A percentile compares a stretch with the other conserved stretches of the same genome.
These are phyloP conservation scores for Pseudocercospora eumusae DNA, from an alignment of 2,329 filamentous ascomycete species.

Conservation along the genomic window DNA sequence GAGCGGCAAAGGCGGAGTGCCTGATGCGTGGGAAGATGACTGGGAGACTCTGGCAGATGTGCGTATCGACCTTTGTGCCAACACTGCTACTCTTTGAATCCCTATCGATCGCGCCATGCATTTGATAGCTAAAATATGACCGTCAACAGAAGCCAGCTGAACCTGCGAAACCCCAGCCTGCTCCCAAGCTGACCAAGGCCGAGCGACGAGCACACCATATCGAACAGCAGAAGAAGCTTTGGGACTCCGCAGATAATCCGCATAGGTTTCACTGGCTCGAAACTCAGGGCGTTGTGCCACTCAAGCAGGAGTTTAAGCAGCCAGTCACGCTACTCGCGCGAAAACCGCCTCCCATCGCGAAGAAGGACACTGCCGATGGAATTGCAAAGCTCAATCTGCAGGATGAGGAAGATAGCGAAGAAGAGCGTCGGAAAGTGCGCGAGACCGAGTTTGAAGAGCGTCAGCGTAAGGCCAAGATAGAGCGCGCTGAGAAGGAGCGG, in stretches of 20 bases:
- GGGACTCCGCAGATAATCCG: conserved; percentile 84
- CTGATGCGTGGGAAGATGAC: conserved; percentile 88
- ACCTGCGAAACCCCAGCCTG: conserved; percentile 41
- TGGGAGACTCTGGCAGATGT: conserved; percentile 82
- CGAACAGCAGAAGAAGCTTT: conserved; percentile 80
- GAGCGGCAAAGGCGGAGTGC: conserved; percentile 54
- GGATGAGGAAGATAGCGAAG: conserved; percentile 65
- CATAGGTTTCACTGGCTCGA: conserved; percentile 76
- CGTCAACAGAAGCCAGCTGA: conserved; percentile 30
- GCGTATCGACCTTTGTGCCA: conserved; percentile 27
- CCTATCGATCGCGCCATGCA: background rate
- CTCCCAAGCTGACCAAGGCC: conserved; percentile 65
- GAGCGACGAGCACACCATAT: conserved; percentile 78
- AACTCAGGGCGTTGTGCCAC: conserved; percentile 61
- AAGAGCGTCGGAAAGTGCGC: conserved; percentile 60
- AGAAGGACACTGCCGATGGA: conserved; percentile 55
- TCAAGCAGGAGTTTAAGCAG: conserved; percentile 72
- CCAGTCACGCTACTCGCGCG: conserved; percentile 82
- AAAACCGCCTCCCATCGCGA: conserved; percentile 66
- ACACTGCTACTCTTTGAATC: background rate
- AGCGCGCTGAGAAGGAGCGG: conserved; percentile 85
- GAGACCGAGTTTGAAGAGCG: conserved; percentile 74
- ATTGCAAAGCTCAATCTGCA: conserved; percentile 50
- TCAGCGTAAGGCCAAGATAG: conserved; percentile 72
- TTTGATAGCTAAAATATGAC: background rate